These are phyloP conservation scores for Orbilia javanica DNA, from an alignment of 2,329 filamentous ascomycete genomes.

Conservation along the genomic window DNA sequence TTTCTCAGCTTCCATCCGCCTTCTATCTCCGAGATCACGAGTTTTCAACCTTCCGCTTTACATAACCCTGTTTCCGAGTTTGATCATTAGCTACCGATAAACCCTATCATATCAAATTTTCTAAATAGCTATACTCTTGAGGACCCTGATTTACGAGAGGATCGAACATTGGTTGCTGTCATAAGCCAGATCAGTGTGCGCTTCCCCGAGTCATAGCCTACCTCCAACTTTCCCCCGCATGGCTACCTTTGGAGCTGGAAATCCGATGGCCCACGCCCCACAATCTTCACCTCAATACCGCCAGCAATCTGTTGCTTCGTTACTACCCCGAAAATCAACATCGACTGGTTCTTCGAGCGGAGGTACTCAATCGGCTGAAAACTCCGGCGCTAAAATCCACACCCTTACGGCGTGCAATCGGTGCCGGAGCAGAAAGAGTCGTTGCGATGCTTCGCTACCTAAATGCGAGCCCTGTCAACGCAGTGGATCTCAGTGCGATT, in stretches of 20 bases:
- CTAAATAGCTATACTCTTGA: not conserved
- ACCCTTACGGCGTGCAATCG: slow-evolving; percentile 69
- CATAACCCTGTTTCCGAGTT: slow-evolving; percentile 12
- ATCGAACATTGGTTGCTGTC: slow-evolving; percentile 12
- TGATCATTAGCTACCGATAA: slow-evolving; percentile 22
- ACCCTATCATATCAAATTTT: not conserved
- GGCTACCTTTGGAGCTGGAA: slow-evolving; percentile 53
- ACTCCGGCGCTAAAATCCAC: slow-evolving; percentile 62
- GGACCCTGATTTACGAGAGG: slow-evolving; percentile 11
- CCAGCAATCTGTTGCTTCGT: slow-evolving; percentile 53
- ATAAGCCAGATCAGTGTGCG: slow-evolving; percentile 10
- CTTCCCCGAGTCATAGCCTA: slow-evolving; percentile 13
- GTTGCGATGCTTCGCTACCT: slow-evolving; percentile 92
- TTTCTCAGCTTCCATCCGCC: slow-evolving; percentile 41
- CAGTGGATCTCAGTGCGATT: slow-evolving; percentile 91
- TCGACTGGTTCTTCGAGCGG: slow-evolving; percentile 43
- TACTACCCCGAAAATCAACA: slow-evolving; percentile 50
- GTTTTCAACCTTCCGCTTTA: slow-evolving; percentile 27
- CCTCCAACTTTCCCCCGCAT: slow-evolving; percentile 53
- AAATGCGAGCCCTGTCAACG: slow-evolving; percentile 93
- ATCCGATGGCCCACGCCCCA: slow-evolving; percentile 42
- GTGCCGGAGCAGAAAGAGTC: slow-evolving; percentile 80
- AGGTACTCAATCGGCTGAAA: slow-evolving; percentile 24
- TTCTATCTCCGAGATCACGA: slow-evolving; percentile 55
- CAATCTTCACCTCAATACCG: slow-evolving; percentile 51